Conservation (phyloP, 192 early-diverging fungal species). For the Oehlia diaphana region DNA sequence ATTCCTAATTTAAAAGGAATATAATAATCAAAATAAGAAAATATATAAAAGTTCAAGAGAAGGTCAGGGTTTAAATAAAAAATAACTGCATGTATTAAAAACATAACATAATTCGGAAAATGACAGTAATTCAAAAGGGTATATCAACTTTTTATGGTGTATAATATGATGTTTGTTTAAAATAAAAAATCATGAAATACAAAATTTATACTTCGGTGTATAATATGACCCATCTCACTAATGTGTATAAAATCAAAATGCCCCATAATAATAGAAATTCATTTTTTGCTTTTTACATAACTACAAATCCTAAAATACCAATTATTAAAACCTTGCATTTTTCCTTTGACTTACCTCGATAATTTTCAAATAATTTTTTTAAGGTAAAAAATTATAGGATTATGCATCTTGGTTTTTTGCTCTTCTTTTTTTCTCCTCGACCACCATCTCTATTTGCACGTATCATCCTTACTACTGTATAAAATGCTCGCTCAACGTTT, state of each 20-base stretch:
- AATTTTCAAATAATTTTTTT: not conserved
- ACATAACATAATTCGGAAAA: not conserved
- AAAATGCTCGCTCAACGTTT: conserved; percentile 90
- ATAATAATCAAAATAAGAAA: not conserved
- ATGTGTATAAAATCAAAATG: no score
- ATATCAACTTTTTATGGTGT: not conserved
- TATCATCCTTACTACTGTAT: conserved; percentile 80
- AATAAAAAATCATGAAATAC: not conserved
- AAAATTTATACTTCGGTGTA: not conserved
- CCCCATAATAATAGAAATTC: no score
- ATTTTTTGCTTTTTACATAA: no score
- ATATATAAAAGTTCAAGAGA: not conserved
- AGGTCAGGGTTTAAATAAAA: not conserved
- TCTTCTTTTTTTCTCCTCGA: not conserved
- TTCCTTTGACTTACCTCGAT: no score
- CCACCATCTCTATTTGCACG: conserved; percentile 58
- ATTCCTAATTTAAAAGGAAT: not conserved
- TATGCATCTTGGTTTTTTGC: not conserved
- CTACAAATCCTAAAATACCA: no score
- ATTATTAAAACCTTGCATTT: no score
- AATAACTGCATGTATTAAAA: not conserved
- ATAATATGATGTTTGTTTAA: not conserved
- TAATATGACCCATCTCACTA: no score
- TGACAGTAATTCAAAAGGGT: not conserved
- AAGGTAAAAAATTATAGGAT: conserved; percentile 5